Evolutionary conservation across 2,329 filamentous ascomycete species (phyloP), one percentile per base, ranked within the genome.

Genomic region (Fragosphaeria purpurea): DNA sequence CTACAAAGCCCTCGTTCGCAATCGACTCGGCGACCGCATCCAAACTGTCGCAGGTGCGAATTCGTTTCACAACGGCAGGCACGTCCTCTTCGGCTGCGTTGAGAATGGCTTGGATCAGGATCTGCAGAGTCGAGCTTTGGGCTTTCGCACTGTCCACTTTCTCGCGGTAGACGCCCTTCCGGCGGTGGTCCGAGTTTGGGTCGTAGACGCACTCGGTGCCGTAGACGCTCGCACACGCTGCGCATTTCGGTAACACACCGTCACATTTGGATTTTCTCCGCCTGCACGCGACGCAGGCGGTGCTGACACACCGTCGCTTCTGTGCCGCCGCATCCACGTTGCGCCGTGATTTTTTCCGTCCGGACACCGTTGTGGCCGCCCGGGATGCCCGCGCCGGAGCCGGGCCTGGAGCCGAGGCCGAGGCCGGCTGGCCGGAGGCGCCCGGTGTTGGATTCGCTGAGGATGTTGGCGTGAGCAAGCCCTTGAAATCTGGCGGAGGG

Each of bases 131-230:
- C 38, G 88, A 87, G 61, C 84, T 88, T 55, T 82, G 82, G 30
- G 89, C 90, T 69, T 94, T 94, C 65, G 91, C 77, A 62, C 80
- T 88, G 65, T 95, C 90, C 31, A 86, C 81, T 66, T 95, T 93
- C 67, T 95, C 89, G 62, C 91, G 90, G 67, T 97, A 97, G 46
- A 97, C 93, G 53, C 93, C 93, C 66, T 97, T 97, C 47, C 93
- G 84, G 46, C 93, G 85, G 65, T 96, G 90, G 65, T 98, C 93
- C 52, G 90, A 95, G 63, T 90, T 94, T 4, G 90, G 91, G 63
- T 97, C 91, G 73, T 97, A 97, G 57, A 96, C 76, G 65, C 93
- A 96, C 69, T 86, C 82, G 54, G 87, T 93, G 54, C 82, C 80
- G 64, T 98, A 97, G 50, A 97, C 91, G 59, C 89, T 95, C 55